A percentile compares a stretch with the other conserved stretches of the same genome.
These are phyloP conservation scores for Tritrichomonas foetus DNA, from an alignment of 208 protist genomes.

Conservation along the genomic window DNA sequence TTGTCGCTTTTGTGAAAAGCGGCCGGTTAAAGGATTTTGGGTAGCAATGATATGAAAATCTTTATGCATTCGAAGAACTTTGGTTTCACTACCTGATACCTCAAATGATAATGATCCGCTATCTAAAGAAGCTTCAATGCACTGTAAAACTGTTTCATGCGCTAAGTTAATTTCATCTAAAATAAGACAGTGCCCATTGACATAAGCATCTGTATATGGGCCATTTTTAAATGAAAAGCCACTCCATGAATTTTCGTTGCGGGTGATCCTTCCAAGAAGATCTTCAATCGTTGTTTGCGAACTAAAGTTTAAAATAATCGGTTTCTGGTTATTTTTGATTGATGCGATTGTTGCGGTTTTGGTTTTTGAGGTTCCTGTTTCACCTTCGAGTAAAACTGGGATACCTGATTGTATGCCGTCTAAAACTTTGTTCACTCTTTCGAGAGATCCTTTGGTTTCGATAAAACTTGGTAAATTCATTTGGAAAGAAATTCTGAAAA, in stretches of 20 bases:
- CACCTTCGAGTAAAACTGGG: not conserved
- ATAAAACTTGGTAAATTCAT: too few relatives aligned
- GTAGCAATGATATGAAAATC: conserved; percentile 21
- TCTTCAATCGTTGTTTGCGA: not conserved
- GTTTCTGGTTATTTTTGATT: not conserved
- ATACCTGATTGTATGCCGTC: not conserved
- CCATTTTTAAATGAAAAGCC: not conserved
- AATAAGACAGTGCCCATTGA: not conserved
- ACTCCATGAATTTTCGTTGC: not conserved
- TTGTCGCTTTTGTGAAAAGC: not conserved
- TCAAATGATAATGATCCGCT: not conserved
- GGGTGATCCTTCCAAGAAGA: not conserved
- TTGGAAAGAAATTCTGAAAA: too few relatives aligned
- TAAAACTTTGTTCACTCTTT: not conserved
- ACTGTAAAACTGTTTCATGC: not conserved
- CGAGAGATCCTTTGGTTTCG: too few relatives aligned
- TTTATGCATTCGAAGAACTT: not conserved
- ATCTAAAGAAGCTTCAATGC: conserved; percentile 31
- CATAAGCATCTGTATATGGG: not conserved
- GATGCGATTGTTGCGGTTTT: not conserved
- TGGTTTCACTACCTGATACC: too few relatives aligned
- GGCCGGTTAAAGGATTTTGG: not conserved
- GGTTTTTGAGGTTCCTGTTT: not conserved
- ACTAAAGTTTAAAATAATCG: not conserved
- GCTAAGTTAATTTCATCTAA: conserved; percentile 41